These are phyloP conservation scores for Monosporascus ibericus DNA, from an alignment of 2,329 filamentous ascomycete species.

Conservation along the genomic window DNA sequence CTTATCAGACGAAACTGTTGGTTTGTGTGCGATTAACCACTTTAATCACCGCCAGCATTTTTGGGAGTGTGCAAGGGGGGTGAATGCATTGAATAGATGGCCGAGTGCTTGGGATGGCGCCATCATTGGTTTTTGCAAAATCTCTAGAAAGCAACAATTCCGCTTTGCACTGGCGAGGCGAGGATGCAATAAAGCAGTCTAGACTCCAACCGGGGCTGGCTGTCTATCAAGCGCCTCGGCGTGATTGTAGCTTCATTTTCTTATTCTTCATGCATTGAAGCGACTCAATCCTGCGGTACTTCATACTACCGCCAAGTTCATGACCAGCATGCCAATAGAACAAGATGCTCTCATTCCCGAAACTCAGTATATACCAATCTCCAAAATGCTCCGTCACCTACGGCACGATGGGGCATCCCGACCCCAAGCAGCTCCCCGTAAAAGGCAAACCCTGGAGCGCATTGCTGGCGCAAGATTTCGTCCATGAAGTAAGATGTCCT, in stretches of 20 bases:
- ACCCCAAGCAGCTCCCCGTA: slow-evolving; percentile 61
- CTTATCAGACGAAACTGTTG: background rate
- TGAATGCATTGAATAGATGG: slow-evolving; percentile 13
- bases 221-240: background rate
- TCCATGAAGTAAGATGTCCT: slow-evolving; percentile 52
- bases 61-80: background rate
- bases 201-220: background rate
- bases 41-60: too few relatives aligned
- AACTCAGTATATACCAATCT: slow-evolving; percentile 43
- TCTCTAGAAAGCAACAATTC: background rate
- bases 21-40: background rate
- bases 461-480: slow-evolving; percentile 58
- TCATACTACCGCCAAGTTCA: background rate
- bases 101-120: slow-evolving; percentile 12
- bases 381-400: slow-evolving; percentile 72
- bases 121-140: slow-evolving; percentile 1
- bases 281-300: background rate
- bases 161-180: slow-evolving; percentile 1
- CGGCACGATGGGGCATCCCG: slow-evolving; percentile 61
- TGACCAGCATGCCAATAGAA: background rate
- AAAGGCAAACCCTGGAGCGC: slow-evolving; percentile 73
- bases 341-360: slow-evolving; percentile 39
- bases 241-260: background rate
- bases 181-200: background rate
- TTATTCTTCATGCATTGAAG: background rate